phyloP scores from a whole-genome alignment of 257 asterid genomes.

The Coffea eugenioides region DNA sequence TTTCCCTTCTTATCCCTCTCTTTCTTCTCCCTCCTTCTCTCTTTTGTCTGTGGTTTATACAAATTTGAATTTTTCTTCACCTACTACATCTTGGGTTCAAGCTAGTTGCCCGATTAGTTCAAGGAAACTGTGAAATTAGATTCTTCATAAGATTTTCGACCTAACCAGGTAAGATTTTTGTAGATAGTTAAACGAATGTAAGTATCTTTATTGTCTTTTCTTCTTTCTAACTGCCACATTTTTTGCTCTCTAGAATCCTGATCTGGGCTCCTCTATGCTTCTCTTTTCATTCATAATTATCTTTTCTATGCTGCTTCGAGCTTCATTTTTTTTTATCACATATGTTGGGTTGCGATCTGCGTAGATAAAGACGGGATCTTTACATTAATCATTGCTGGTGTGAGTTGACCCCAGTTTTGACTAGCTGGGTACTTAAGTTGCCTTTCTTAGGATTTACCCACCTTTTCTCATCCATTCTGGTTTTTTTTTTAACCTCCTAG shows the following conservation, averaged over 20 bases:
- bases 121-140: background rate
- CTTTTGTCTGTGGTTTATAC: background rate
- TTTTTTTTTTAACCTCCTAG: background rate
- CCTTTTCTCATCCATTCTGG: background rate
- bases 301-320: background rate
- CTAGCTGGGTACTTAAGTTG: background rate
- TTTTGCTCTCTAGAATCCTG: background rate
- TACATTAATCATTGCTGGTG: background rate
- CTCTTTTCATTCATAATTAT: background rate
- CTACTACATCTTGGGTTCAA: slow-evolving; percentile 1
- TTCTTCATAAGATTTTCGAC: background rate
- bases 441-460: background rate
- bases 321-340: background rate
- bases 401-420: background rate
- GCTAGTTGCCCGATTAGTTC: background rate
- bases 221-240: background rate
- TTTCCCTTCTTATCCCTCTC: background rate
- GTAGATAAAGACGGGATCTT: background rate
- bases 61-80: background rate
- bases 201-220: background rate
- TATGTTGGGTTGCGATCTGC: slow-evolving; percentile 11
- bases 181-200: too few species aligned
- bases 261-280: background rate
- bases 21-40: background rate
- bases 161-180: background rate